Conservation (phyloP, 768 basidiomycete species). For the Phylloporus rhodoxanthus region DNA sequence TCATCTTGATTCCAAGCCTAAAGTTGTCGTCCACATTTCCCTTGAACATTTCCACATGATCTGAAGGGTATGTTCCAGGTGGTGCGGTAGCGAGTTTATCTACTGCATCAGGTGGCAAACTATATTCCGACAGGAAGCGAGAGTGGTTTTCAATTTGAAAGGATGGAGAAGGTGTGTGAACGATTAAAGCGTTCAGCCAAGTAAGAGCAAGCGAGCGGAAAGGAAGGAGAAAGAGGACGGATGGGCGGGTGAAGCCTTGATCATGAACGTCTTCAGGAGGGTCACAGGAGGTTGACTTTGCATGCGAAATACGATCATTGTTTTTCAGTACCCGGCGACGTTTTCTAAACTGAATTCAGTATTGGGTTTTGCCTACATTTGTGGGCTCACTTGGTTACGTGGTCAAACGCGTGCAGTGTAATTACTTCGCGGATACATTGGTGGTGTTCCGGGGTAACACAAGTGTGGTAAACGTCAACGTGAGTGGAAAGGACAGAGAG, state of each 20-base stretch:
- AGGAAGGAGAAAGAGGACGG: constrained; percentile 85
- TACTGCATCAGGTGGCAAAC: constrained; percentile 66
- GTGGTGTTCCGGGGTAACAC: constrained; percentile 59
- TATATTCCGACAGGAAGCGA: constrained; percentile 79
- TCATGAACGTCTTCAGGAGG: constrained; percentile 80
- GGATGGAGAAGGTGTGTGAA: constrained; percentile 62
- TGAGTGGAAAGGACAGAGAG: constrained; percentile 62
- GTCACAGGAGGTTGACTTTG: constrained; percentile 49
- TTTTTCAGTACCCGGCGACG: constrained; percentile 87
- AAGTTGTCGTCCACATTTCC: constrained; percentile 99
- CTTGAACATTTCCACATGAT: constrained; percentile 89
- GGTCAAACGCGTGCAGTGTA: constrained; percentile 79
- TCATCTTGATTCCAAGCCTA: constrained; percentile 86
- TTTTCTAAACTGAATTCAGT: constrained; percentile 50
- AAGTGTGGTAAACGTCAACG: constrained; percentile 72
- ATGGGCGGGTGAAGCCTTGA: constrained; percentile 96
- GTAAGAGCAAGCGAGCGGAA: constrained; percentile 83
- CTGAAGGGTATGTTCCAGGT: constrained; percentile 72
- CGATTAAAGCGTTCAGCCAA: constrained; percentile 76
- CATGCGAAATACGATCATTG: constrained; percentile 83
- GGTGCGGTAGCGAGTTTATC: constrained; percentile 77
- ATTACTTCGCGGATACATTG: constrained; percentile 60
- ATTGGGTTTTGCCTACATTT: neutral
- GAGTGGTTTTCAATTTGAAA: constrained; percentile 86
- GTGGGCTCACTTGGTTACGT: constrained; percentile 69